These are phyloP conservation scores for Fomitiporia mediterranea DNA, from an alignment of 1,284 basidiomycete genomes.

Conservation along the genomic window DNA sequence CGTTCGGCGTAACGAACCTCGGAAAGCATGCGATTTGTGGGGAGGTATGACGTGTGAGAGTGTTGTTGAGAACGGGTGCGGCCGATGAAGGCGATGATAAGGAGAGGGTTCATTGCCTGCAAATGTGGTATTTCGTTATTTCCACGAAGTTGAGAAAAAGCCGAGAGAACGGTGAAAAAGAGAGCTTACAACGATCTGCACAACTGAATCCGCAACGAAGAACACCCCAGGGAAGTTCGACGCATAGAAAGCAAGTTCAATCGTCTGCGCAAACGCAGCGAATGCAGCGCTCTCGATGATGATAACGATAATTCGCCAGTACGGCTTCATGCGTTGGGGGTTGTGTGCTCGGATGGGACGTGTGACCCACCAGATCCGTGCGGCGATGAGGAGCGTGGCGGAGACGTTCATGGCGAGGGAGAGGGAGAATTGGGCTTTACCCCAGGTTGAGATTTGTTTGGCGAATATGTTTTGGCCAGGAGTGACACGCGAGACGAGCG, in stretches of 20 bases:
- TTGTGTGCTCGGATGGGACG: background rate
- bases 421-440: background rate
- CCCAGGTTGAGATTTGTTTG: background rate
- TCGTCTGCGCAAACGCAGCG: background rate
- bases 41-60: background rate
- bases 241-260: background rate
- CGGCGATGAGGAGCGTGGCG: background rate
- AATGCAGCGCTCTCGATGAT: background rate
- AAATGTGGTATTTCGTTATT: too few species aligned
- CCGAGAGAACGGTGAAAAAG: too few species aligned
- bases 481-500: background rate
- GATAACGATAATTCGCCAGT: constrained; percentile 4
- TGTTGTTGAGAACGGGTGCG: background rate
- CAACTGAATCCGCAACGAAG: background rate
- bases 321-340: background rate
- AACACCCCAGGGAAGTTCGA: background rate
- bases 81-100: constrained; percentile 3
- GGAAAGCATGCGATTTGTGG: background rate
- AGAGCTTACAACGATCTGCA: constrained; percentile 1
- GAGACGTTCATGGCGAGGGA: constrained; percentile 2
- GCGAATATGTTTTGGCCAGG: constrained; percentile 1
- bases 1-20: background rate
- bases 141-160: too few species aligned
- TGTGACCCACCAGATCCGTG: constrained; percentile 1
- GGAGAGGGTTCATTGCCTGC: constrained; percentile 4